Percentiles rank a stretch among this genome's conserved stretches.
Conservation (phyloP, 768 basidiomycete species). For the Calvatia gigantea region DNA sequence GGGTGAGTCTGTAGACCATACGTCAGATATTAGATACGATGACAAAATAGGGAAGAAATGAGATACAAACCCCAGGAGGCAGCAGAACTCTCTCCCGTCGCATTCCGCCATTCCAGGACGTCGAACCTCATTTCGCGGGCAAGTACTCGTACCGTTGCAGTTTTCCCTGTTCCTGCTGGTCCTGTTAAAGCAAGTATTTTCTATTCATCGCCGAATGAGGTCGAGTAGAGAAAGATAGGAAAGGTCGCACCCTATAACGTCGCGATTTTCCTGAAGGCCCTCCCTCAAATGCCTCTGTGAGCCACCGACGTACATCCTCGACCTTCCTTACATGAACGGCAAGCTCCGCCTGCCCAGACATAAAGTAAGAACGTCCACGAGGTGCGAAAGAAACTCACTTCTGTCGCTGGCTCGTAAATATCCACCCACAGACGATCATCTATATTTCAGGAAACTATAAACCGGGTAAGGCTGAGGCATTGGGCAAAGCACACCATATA, state of each 20-base stretch:
- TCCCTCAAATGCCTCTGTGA: constrained; percentile 67
- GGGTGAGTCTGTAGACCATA: neutral
- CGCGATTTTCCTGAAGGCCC: constrained; percentile 58
- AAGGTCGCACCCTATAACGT: constrained; percentile 66
- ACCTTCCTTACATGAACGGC: constrained; percentile 81
- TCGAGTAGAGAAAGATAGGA: neutral
- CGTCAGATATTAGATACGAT: neutral
- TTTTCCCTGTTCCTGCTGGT: constrained; percentile 89
- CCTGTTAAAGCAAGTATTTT: constrained; percentile 84
- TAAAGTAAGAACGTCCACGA: neutral
- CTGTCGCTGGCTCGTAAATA: constrained; percentile 56
- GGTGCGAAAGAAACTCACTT: constrained; percentile 33
- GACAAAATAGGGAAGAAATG: neutral
- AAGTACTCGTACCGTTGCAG: constrained; percentile 76
- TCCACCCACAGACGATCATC: constrained; percentile 58
- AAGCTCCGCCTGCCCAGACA: constrained; percentile 52
- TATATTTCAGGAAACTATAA: constrained; percentile 14
- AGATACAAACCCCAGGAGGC: constrained; percentile 18
- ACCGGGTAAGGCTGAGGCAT: neutral
- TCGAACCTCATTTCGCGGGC: constrained; percentile 73
- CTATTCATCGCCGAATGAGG: constrained; percentile 31
- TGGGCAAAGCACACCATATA: neutral
- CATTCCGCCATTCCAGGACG: constrained; percentile 82
- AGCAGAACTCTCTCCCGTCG: constrained; percentile 47
- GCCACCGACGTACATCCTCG: constrained; percentile 72